Evolutionary conservation across 768 basidiomycete genomes (phyloP).

Genomic region (Naganishia friedmannii): DNA sequence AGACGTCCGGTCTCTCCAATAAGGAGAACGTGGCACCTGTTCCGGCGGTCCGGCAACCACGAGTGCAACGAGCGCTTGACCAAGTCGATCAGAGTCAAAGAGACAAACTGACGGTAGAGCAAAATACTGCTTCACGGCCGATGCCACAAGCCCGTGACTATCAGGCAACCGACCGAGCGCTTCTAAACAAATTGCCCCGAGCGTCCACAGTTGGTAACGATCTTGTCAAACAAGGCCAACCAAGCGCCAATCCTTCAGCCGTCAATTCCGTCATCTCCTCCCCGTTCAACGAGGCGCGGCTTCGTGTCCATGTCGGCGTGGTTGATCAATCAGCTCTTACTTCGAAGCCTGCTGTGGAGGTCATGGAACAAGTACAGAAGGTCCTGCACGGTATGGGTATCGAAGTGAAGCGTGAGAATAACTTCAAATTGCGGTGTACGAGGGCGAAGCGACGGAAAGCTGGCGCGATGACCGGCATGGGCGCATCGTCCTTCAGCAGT

Average conservation of each 20-base stretch:
- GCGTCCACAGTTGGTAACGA: conserved; percentile 23
- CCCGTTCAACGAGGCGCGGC: conserved; percentile 52
- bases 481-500: conserved; percentile 52
- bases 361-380: conserved; percentile 76
- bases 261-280: conserved; percentile 29
- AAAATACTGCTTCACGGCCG: conserved; percentile 26
- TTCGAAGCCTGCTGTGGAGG: conserved; percentile 74
- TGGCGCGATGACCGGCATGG: conserved; percentile 56
- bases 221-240: conserved; percentile 23
- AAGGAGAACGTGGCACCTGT: conserved; percentile 14
- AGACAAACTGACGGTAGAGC: background rate
- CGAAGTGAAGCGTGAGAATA: conserved; percentile 79
- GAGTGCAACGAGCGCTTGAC: conserved; percentile 1
- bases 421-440: conserved; percentile 84
- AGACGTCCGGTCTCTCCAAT: background rate
- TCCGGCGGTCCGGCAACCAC: background rate
- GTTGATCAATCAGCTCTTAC: conserved; percentile 88
- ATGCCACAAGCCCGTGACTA: conserved; percentile 33
- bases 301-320: conserved; percentile 85
- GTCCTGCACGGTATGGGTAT: conserved; percentile 86
- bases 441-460: conserved; percentile 67
- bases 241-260: conserved; percentile 14
- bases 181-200: conserved; percentile 37
- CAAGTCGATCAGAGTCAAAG: background rate
- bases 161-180: conserved; percentile 31